phyloP scores from a whole-genome alignment of 176 grass and related monocot genomes.

The Puccinellia tenuiflora region DNA sequence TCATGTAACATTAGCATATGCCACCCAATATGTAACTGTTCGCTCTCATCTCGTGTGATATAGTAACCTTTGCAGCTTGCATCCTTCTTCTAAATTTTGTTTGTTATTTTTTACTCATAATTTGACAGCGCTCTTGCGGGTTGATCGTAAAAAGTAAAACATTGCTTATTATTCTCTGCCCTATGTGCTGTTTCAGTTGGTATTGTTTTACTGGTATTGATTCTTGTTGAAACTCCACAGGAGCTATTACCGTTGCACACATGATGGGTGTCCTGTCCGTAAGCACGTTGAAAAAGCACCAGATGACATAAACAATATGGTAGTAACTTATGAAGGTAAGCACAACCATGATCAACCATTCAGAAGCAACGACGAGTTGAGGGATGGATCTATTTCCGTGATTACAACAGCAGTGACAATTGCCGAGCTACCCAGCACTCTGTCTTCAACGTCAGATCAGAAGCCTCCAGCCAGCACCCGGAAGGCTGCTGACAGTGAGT shows the following conservation, averaged over 20 bases:
- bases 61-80: neutral
- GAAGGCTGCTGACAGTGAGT: constrained; percentile 28
- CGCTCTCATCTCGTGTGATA: neutral
- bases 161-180: constrained; percentile 2
- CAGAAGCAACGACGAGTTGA: constrained; percentile 31
- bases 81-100: neutral
- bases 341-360: constrained; percentile 77
- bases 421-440: constrained; percentile 27
- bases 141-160: neutral
- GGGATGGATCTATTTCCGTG: constrained; percentile 22
- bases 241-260: constrained; percentile 97
- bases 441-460: constrained; percentile 7
- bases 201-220: constrained; percentile 24
- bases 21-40: neutral
- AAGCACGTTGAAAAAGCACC: constrained; percentile 93
- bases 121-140: neutral
- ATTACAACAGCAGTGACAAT: constrained; percentile 16
- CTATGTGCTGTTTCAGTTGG: neutral
- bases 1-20: neutral
- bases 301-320: constrained; percentile 71
- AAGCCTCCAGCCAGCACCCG: constrained; percentile 23
- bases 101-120: neutral
- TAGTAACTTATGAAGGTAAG: constrained; percentile 97
- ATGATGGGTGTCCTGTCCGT: constrained; percentile 91
- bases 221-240: constrained; percentile 39